Base-by-base conservation (phyloP, 768 basidiomycete species). In the Sporobolomyces pararoseus region DNA sequence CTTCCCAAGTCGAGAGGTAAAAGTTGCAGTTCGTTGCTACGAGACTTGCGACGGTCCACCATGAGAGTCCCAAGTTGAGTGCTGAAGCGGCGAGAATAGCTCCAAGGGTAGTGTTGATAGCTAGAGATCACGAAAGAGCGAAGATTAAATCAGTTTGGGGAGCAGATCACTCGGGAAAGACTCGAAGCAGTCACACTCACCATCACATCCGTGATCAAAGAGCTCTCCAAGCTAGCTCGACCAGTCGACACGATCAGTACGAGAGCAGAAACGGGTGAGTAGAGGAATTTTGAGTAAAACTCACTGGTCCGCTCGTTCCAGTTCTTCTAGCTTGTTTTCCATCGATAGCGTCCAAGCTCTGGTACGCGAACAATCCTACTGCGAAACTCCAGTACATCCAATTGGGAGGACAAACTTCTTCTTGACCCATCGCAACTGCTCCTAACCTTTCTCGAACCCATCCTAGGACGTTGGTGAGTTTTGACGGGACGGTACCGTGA, bases 351-450 rank as follows among this genome's bases (percentile, higher is more conserved):
- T 93, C 91, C 29, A 93, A 83, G 31, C 82, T 89, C 80, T 99
- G 95, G 76, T 99, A 99, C 65, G 88, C 78, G 78, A 98, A 98
- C 55, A 99, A 80, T 2, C 94, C 93, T 46, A 86, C 78, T 1
- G 86, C 90, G 88, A 92, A 97, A 9, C 91, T 94, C 77, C 89
- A 89, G 79, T 94, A 98, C 23, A 97, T 81, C 93, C 93, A 95
- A 49, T 84, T 83, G 0, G 93, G 92, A 3, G 86, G 86, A 1
- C 85, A 85, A 12, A 76, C 55, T 66, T 47, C 42, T 23, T 42
- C 27, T 44, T 29, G 25, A 0, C 37, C 32, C n/a, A 27, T 39
- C 31, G 46, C 14, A 47, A 46, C n/a, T 7, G 25, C 49, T 16
- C 62, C 50, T 6, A 53, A 10, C 42, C 37, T 35, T n/a, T 51